A percentile compares a stretch with the other conserved stretches of the same genome.
Conservation (phyloP, 2,329 filamentous ascomycete genomes). For the Venturia aucupariae region DNA sequence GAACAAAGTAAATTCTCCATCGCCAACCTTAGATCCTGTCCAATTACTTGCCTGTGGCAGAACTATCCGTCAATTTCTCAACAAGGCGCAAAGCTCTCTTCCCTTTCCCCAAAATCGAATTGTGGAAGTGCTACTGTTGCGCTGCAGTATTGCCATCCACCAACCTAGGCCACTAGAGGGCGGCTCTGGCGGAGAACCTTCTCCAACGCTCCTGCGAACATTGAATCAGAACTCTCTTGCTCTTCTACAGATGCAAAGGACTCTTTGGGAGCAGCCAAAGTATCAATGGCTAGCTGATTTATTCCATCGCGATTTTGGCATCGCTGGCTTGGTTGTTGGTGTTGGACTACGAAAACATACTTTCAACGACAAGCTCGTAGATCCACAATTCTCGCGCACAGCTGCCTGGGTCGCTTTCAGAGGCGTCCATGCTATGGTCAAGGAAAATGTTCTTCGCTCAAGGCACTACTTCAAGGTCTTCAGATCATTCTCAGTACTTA, state of each 20-base stretch:
- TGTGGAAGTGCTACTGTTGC: slow-evolving; percentile 1
- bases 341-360: slow-evolving; percentile 8
- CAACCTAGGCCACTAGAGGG: not conserved
- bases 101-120: not conserved
- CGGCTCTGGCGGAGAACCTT: not conserved
- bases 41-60: slow-evolving; percentile 8
- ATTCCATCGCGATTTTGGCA: slow-evolving; percentile 6
- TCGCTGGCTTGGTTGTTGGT: slow-evolving; percentile 7
- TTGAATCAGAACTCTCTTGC: slow-evolving; percentile 12
- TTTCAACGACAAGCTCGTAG: slow-evolving; percentile 2
- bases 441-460: slow-evolving; percentile 5
- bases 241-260: slow-evolving; percentile 6
- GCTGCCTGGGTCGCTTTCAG: not conserved
- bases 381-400: not conserved
- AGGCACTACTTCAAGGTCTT: slow-evolving; percentile 8
- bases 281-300: slow-evolving; percentile 5
- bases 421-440: not conserved
- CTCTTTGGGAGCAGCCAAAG: not conserved
- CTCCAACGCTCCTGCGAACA: not conserved
- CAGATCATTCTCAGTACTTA: not conserved
- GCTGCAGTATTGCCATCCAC: slow-evolving; percentile 12
- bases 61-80: slow-evolving; percentile 10
- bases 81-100: not conserved
- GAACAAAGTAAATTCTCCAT: slow-evolving; percentile 8
- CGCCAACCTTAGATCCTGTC: slow-evolving; percentile 5